Percentiles rank a stretch among this genome's conserved stretches.
Conservation (phyloP, 75 land plant genomes). For the Selaginella moellendorffii region DNA sequence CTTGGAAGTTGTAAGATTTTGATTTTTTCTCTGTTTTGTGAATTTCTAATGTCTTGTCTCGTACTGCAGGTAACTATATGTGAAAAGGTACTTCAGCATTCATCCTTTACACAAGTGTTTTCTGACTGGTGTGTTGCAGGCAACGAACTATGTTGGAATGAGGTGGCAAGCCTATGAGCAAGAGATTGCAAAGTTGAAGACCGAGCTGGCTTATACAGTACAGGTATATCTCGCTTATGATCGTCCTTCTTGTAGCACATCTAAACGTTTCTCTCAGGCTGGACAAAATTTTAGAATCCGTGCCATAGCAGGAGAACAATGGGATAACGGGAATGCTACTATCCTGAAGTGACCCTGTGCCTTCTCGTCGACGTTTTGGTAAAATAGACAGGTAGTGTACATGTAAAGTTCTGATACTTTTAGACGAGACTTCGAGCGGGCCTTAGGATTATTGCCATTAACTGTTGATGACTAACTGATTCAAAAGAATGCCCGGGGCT, state of each 20-base stretch:
- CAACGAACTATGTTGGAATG: constrained; percentile 3
- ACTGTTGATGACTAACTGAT: too few relatives aligned
- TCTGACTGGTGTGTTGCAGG: background rate
- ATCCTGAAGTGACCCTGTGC: background rate
- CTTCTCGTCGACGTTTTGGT: too few relatives aligned
- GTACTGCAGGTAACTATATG: background rate
- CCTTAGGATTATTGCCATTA: too few relatives aligned
- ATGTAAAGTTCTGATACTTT: too few relatives aligned
- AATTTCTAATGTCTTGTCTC: background rate
- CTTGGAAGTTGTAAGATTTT: background rate
- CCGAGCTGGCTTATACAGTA: constrained; percentile 5
- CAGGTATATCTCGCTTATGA: too few relatives aligned
- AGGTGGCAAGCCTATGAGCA: constrained; percentile 4
- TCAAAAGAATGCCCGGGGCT: too few relatives aligned
- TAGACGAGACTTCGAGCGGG: too few relatives aligned
- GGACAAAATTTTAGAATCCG: background rate
- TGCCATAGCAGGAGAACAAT: background rate
- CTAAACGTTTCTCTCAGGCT: too few relatives aligned
- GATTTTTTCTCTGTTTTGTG: background rate
- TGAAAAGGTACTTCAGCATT: background rate
- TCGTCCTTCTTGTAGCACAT: too few relatives aligned
- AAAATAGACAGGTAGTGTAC: too few relatives aligned
- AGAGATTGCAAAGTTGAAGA: constrained; percentile 5
- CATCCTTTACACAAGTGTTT: background rate
- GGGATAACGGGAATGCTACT: background rate